These are phyloP conservation scores for Erysimum cheiri DNA, from an alignment of 441 rosid species.

Conservation along the genomic window DNA sequence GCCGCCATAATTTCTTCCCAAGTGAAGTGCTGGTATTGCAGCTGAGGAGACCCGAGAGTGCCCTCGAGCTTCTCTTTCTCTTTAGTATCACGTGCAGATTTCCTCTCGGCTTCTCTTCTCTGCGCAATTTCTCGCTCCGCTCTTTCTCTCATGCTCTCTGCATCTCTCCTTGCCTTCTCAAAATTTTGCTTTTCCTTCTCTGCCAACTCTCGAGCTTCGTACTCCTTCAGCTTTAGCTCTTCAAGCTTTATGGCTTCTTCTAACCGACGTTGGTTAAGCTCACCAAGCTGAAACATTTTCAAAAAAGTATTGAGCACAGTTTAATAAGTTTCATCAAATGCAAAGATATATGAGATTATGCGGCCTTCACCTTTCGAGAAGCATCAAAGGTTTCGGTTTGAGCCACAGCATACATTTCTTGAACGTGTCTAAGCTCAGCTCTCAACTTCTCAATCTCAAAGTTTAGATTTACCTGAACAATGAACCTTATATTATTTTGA, in stretches of 20 bases:
- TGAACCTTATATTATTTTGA: not conserved
- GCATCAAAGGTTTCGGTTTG: constrained; percentile 82
- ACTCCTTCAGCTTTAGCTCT: constrained; percentile 64
- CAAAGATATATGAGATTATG: not conserved
- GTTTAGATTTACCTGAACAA: constrained; percentile 57
- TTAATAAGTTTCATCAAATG: constrained; percentile 19
- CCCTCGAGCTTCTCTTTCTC: constrained; percentile 79
- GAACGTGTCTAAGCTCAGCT: constrained; percentile 82
- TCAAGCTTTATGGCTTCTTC: constrained; percentile 74
- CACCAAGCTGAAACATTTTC: constrained; percentile 54
- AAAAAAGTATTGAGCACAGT: constrained; percentile 19
- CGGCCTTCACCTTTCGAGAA: constrained; percentile 69
- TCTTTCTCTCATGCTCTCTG: constrained; percentile 51
- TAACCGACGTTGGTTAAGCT: constrained; percentile 57
- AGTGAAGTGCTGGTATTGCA: constrained; percentile 45
- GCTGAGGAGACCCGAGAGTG: constrained; percentile 45
- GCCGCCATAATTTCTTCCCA: constrained; percentile 48
- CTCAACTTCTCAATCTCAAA: constrained; percentile 92
- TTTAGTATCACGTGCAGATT: constrained; percentile 58
- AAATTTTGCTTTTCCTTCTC: constrained; percentile 63
- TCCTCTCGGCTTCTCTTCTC: constrained; percentile 66
- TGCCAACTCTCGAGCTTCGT: constrained; percentile 60
- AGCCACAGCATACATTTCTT: constrained; percentile 80
- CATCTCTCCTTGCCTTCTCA: constrained; percentile 68
- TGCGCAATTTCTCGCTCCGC: constrained; percentile 66